Evolutionary conservation across 2,329 filamentous ascomycete genomes (phyloP), one percentile per base, ranked within the genome.

Genomic region (Lasiodiplodia citricola): DNA sequence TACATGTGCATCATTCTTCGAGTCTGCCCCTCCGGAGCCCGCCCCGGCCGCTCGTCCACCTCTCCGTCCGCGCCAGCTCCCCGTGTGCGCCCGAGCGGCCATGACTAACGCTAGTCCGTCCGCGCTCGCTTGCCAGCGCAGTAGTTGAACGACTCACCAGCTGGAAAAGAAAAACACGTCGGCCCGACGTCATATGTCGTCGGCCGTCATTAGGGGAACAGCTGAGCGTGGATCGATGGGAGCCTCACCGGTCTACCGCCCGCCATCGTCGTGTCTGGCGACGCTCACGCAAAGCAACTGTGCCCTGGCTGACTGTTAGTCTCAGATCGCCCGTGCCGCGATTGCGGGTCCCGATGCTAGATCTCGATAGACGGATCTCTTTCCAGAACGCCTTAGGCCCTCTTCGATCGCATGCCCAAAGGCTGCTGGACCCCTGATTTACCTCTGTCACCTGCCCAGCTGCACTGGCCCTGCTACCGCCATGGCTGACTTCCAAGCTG

Each of bases 311-410:
- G 25, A n/a, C 3, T 28, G 23, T n/a, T 60, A 47, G n/a, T 47
- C 44, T 25, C 38, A 60, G 57, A 60, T 60, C 38, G 57, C 35
- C 57, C 44, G 44, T n/a, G 57, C 38, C 57, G 38, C 57, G 41
- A 21, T 51, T 63, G 58, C 44, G 58, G 58, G 44, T 44, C 38
- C 56, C 37, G 6, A 7, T 38, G 25, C 47, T 38, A 13, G 58
- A 63, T 63, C 58, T 63, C 13, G 18, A 63, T 35, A 23, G 44
- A 28, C 44, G 11, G 35, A 54, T 18, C 25, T n/a, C 28, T 44
- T 18, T 51, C 50, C 25, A 51, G 50, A 44, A 51, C 31, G 14
- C 2, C 44, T 51, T 31, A 6, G 18, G 35, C 21, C 18, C 4
- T n/a, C 2, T 50, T 62, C 25, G 21, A 25, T 37, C 23, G 35